phyloP scores from a whole-genome alignment of 768 basidiomycete species.

The Agaricus blazei region DNA sequence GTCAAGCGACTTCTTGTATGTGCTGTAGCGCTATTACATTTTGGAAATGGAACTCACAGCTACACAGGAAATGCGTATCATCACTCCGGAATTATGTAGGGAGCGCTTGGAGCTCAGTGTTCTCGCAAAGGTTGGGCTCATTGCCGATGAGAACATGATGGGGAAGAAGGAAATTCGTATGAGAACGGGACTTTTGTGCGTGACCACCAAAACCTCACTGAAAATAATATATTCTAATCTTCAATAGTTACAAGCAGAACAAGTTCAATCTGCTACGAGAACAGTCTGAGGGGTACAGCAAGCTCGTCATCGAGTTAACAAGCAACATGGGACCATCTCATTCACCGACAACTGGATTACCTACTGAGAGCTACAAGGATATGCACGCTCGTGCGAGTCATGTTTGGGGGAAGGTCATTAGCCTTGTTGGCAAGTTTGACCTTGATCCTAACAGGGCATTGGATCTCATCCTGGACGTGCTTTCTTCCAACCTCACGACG shows the following conservation, averaged over 20 bases:
- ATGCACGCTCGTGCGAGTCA: slow-evolving; percentile 62
- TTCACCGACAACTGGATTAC: slow-evolving; percentile 58
- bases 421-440: slow-evolving; percentile 93
- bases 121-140: slow-evolving; percentile 58
- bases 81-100: slow-evolving; percentile 58
- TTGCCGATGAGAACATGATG: slow-evolving; percentile 59
- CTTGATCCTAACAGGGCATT: slow-evolving; percentile 92
- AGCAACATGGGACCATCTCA: slow-evolving; percentile 74
- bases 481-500: slow-evolving; percentile 73
- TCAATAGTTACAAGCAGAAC: slow-evolving; percentile 88
- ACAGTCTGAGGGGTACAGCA: slow-evolving; percentile 96
- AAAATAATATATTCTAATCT: slow-evolving; percentile 3
- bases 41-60: slow-evolving; percentile 4
- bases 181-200: slow-evolving; percentile 79
- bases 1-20: slow-evolving; percentile 62
- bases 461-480: slow-evolving; percentile 89
- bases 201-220: slow-evolving; percentile 12
- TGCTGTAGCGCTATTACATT: slow-evolving; percentile 8
- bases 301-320: slow-evolving; percentile 80
- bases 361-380: slow-evolving; percentile 50
- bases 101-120: slow-evolving; percentile 71
- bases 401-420: slow-evolving; percentile 82
- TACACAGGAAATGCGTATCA: slow-evolving; percentile 49
- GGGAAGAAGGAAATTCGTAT: slow-evolving; percentile 80
- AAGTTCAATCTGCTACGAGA: slow-evolving; percentile 98